A percentile compares a stretch with the other conserved stretches of the same genome.
Evolutionary conservation across 2,329 filamentous ascomycete genomes (phyloP).

Genomic region (Aspergillus intermedius): DNA sequence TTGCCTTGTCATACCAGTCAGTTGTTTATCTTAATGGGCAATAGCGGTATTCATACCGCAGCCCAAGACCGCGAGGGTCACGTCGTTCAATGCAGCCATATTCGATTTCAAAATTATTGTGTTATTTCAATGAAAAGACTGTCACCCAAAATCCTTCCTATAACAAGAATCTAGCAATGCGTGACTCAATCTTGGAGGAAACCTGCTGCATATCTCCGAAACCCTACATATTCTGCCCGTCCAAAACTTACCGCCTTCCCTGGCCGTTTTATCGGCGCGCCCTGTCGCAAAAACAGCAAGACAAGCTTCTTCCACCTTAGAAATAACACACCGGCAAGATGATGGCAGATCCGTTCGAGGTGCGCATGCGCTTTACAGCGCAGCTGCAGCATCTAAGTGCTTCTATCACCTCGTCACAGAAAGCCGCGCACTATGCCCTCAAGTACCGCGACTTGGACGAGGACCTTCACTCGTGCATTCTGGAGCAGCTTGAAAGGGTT

Average conservation of each 20-base stretch:
- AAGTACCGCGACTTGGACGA: slow-evolving; percentile 94
- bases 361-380: slow-evolving; percentile 91
- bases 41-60: slow-evolving; percentile 14
- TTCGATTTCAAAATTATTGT: not conserved
- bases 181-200: no score
- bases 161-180: no score
- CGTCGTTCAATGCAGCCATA: not conserved
- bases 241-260: slow-evolving; percentile 14
- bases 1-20: not conserved
- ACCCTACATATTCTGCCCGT: slow-evolving; percentile 20
- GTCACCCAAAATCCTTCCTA: no score
- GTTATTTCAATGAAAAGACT: not conserved
- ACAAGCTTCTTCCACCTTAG: not conserved
- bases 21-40: slow-evolving; percentile 10
- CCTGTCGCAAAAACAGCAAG: not conserved
- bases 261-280: not conserved
- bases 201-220: not conserved
- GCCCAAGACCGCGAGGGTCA: slow-evolving; percentile 13
- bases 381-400: slow-evolving; percentile 89
- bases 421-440: slow-evolving; percentile 89
- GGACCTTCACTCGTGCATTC: slow-evolving; percentile 92
- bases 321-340: slow-evolving; percentile 23
- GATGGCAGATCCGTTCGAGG: slow-evolving; percentile 89
- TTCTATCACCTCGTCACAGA: slow-evolving; percentile 79
- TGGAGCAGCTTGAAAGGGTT: slow-evolving; percentile 87